These are phyloP conservation scores for Delphinella strobiligena DNA, from an alignment of 2,329 filamentous ascomycete species.

Conservation along the genomic window DNA sequence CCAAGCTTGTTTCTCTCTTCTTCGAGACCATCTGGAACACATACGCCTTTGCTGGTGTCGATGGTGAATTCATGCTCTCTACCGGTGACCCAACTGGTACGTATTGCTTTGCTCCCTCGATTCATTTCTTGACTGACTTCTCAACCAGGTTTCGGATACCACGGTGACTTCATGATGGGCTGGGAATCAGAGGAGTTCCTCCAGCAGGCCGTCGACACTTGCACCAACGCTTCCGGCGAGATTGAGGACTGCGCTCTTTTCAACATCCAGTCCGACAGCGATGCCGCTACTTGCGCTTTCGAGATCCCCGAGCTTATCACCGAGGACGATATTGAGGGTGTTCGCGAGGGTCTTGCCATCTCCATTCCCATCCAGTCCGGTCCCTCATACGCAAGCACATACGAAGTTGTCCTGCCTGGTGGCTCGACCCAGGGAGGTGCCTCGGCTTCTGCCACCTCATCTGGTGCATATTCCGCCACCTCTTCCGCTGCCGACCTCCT, in stretches of 20 bases:
- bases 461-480: conserved; percentile 9
- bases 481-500: no score
- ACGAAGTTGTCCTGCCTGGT: conserved; percentile 18
- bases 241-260: conserved; percentile 69
- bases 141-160: conserved; percentile 53
- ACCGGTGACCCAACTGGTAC: conserved; percentile 69
- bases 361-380: conserved; percentile 39
- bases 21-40: conserved; percentile 82
- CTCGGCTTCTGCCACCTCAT: conserved; percentile 13
- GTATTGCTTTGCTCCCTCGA: conserved; percentile 1
- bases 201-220: conserved; percentile 59
- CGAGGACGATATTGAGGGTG: conserved; percentile 48
- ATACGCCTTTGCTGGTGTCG: conserved; percentile 45
- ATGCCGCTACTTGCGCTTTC: conserved; percentile 50
- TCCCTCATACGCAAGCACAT: conserved; percentile 27
- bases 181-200: conserved; percentile 58
- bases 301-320: conserved; percentile 42
- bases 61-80: conserved; percentile 61
- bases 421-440: conserved; percentile 11
- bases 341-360: conserved; percentile 53
- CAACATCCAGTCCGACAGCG: conserved; percentile 47
- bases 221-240: conserved; percentile 57
- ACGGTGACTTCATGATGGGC: conserved; percentile 70
- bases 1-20: conserved; percentile 62
- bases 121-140: not conserved